phyloP scores from a whole-genome alignment of 768 basidiomycete species.

The Termitomyces sp. region DNA sequence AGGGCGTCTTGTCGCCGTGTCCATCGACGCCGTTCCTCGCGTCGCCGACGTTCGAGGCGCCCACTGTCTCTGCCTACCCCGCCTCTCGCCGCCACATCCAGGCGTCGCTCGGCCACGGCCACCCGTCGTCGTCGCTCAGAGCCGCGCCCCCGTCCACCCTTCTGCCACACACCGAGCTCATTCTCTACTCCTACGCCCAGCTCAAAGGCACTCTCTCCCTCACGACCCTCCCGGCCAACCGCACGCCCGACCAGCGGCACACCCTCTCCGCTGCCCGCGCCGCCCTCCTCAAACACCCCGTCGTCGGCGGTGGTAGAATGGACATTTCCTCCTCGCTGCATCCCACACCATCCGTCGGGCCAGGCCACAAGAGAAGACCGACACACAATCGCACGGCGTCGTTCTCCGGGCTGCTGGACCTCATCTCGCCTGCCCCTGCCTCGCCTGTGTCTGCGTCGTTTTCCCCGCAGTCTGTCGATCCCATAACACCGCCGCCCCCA shows the following conservation, averaged over 20 bases:
- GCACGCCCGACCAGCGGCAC: slow-evolving; percentile 38
- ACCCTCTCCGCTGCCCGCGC: slow-evolving; percentile 42
- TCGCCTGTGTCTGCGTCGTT: slow-evolving; percentile 10
- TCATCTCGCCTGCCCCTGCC: slow-evolving; percentile 30
- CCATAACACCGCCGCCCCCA: too few species aligned
- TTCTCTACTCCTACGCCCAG: slow-evolving; percentile 84
- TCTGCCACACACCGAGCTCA: slow-evolving; percentile 52
- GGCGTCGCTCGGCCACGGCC: slow-evolving; percentile 35
- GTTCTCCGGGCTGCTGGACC: slow-evolving; percentile 46
- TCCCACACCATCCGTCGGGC: slow-evolving; percentile 7
- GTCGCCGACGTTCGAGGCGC: slow-evolving; percentile 28
- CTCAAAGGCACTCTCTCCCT: slow-evolving; percentile 64
- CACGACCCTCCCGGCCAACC: slow-evolving; percentile 32
- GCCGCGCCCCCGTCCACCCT: slow-evolving; percentile 23
- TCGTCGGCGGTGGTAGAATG: slow-evolving; percentile 75
- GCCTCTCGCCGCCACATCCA: slow-evolving; percentile 30
- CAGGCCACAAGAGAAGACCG: slow-evolving; percentile 18
- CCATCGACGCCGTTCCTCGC: slow-evolving; percentile 30
- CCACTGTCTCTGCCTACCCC: slow-evolving; percentile 22
- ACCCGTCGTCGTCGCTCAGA: slow-evolving; percentile 25
- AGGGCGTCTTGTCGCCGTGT: slow-evolving; percentile 25
- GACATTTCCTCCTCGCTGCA: slow-evolving; percentile 54
- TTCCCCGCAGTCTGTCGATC: not conserved
- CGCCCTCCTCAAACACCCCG: slow-evolving; percentile 40
- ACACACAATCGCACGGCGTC: slow-evolving; percentile 47